These are phyloP conservation scores for Ramaria sp. DNA, from an alignment of 768 basidiomycete genomes.

Conservation along the genomic window DNA sequence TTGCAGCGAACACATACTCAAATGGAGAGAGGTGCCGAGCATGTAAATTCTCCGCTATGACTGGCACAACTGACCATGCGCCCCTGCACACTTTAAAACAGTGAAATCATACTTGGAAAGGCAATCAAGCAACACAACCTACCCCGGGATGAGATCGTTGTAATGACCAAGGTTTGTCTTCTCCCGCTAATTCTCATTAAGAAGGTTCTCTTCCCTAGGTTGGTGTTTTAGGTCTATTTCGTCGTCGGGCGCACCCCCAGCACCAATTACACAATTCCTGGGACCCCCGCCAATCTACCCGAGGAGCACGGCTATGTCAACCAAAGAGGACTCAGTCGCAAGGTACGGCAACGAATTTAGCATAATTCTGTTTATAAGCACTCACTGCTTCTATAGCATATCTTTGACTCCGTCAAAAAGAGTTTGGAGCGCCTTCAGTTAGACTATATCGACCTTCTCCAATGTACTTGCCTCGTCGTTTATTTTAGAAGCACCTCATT, in stretches of 20 bases:
- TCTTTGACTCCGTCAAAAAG: conserved; percentile 34
- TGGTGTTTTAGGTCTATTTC: conserved; percentile 13
- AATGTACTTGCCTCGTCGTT: conserved; percentile 19
- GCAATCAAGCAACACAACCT: conserved; percentile 56
- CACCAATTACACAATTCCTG: conserved; percentile 7
- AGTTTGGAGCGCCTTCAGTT: conserved; percentile 30
- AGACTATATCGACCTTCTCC: conserved; percentile 36
- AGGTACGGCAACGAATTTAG: conserved; percentile 21
- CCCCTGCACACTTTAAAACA: background rate
- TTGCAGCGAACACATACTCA: conserved; percentile 40
- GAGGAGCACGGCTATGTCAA: conserved; percentile 39
- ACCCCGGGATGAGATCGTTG: conserved; percentile 66
- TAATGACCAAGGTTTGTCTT: conserved; percentile 60
- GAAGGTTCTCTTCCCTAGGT: background rate
- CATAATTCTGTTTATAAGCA: background rate
- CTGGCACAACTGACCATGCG: too few relatives aligned
- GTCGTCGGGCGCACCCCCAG: conserved; percentile 15
- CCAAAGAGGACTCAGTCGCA: conserved; percentile 35
- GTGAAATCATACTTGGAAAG: conserved; percentile 59
- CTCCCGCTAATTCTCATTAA: conserved; percentile 22
- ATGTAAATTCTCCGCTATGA: too few relatives aligned
- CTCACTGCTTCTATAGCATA: conserved; percentile 25
- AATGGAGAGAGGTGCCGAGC: conserved; percentile 34
- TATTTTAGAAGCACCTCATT: background rate
- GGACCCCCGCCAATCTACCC: background rate